phyloP scores from a whole-genome alignment of 352 stramenopile species.

The Phytopythium oedochilum region DNA sequence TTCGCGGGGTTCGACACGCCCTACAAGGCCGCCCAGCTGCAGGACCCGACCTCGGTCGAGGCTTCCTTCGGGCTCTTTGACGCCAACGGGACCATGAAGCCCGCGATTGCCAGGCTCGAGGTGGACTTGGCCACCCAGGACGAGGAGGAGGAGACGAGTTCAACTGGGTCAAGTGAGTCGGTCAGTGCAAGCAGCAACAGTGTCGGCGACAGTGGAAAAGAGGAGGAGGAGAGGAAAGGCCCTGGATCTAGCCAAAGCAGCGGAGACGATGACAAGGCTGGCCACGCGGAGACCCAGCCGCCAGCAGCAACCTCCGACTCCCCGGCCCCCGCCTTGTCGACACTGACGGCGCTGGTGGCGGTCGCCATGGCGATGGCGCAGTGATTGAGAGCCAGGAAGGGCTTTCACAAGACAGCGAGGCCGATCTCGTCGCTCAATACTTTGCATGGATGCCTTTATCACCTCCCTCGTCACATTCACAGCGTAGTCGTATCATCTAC shows the following conservation, averaged over 20 bases:
- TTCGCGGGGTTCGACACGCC: conserved; percentile 60
- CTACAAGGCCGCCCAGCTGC: conserved; percentile 42
- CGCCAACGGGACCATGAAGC: conserved; percentile 39
- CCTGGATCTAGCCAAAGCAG: too few species aligned
- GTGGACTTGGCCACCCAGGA: neutral
- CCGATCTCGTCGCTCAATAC: neutral
- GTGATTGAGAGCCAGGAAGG: too few species aligned
- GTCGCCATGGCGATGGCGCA: neutral
- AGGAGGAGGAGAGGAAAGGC: too few species aligned
- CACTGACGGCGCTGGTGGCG: neutral
- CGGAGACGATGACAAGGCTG: neutral
- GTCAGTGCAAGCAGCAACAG: neutral
- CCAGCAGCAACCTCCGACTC: neutral
- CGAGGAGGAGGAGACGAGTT: neutral
- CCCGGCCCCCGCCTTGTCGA: neutral
- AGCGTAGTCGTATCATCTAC: neutral
- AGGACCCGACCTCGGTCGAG: conserved; percentile 40
- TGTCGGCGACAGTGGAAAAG: too few species aligned
- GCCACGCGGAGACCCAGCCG: neutral
- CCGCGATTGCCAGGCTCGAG: conserved; percentile 26
- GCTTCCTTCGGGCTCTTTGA: conserved; percentile 57
- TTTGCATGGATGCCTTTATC: neutral
- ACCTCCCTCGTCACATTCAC: neutral
- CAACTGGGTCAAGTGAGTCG: neutral
- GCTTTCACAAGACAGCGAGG: too few species aligned